Evolutionary conservation across 352 stramenopile genomes (phyloP).

Genomic region (Globisporangium iwayamae): DNA sequence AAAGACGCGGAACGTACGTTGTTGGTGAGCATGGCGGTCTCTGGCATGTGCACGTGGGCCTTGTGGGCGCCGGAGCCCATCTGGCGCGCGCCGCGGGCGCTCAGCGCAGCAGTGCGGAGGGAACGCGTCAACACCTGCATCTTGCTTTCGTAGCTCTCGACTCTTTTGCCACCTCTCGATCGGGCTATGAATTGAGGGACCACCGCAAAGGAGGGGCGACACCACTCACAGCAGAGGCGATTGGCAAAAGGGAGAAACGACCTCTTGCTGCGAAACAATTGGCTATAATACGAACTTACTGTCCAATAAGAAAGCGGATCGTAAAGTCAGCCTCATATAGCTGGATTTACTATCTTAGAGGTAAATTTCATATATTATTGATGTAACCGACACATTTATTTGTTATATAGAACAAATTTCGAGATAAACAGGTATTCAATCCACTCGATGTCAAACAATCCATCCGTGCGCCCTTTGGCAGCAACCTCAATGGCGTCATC

Average conservation of each 20-base stretch:
- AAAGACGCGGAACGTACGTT: constrained; percentile 45
- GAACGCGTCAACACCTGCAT: constrained; percentile 33
- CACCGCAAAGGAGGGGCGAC: constrained; percentile 16
- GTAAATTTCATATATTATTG: not conserved
- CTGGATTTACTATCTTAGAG: not conserved
- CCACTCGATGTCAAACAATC: not conserved
- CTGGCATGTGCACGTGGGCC: constrained; percentile 69
- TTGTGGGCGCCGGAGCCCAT: constrained; percentile 52
- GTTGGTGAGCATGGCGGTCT: constrained; percentile 86
- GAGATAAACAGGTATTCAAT: not conserved
- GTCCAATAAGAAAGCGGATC: not conserved
- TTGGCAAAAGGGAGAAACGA: constrained; percentile 4
- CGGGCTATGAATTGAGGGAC: constrained; percentile 11
- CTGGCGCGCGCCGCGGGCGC: constrained; percentile 33
- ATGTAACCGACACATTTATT: no score
- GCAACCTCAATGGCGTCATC: not conserved
- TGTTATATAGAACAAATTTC: not conserved
- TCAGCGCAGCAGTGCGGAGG: constrained; percentile 27
- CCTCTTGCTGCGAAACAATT: constrained; percentile 1
- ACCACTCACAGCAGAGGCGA: not conserved
- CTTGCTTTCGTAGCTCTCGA: constrained; percentile 12
- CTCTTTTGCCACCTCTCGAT: constrained; percentile 3
- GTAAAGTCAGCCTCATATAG: not conserved
- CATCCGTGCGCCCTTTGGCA: not conserved
- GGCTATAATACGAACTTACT: not conserved